phyloP scores from a whole-genome alignment of 257 asterid species.

The Solanum virginianum region DNA sequence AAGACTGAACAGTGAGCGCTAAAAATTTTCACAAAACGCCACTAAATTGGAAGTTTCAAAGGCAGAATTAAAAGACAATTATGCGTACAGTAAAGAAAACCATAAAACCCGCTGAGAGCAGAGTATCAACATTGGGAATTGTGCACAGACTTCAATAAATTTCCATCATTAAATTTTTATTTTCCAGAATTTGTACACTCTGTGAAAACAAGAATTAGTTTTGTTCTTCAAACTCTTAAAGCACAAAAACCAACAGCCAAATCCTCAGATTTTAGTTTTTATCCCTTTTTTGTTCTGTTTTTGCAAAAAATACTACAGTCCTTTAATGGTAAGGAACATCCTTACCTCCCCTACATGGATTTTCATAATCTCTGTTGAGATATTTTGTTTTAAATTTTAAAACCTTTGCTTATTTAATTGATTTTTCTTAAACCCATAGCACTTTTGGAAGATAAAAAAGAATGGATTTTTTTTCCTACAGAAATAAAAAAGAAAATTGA shows the following conservation, averaged over 20 bases:
- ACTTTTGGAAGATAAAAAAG: background rate
- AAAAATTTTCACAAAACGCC: background rate
- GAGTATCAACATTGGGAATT: background rate
- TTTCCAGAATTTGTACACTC: background rate
- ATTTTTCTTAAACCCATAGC: background rate
- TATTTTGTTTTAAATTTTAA: background rate
- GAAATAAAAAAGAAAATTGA: background rate
- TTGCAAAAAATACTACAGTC: background rate
- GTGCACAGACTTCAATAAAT: background rate
- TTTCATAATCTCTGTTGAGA: background rate
- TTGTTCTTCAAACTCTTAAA: background rate
- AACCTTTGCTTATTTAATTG: background rate
- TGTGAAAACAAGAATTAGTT: slow-evolving; percentile 8
- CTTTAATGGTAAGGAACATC: background rate
- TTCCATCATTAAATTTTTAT: background rate
- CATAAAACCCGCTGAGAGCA: background rate
- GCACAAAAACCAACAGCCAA: slow-evolving; percentile 11
- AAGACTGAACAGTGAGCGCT: background rate
- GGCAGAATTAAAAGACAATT: background rate
- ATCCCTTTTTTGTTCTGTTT: background rate
- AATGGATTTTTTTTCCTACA: background rate
- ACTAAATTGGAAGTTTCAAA: background rate
- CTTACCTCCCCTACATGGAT: background rate
- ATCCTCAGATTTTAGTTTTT: slow-evolving; percentile 1
- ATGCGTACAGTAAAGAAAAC: background rate